Evolutionary conservation across 257 asterid species (phyloP), one percentile per base, ranked within the genome.

Genomic region (Fraxinus americana): DNA sequence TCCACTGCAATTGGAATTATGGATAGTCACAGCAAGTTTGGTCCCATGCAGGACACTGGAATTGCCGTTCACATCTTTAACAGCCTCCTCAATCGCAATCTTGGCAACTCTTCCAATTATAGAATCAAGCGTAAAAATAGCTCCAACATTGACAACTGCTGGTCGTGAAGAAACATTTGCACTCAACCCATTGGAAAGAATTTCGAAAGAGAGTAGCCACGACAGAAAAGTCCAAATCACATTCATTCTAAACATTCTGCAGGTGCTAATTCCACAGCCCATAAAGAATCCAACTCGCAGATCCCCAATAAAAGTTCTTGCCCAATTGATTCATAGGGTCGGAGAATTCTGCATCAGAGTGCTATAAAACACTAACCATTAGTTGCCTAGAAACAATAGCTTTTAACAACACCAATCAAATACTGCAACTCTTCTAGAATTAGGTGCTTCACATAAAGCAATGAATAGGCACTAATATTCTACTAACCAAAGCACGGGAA

Each of bases 61-160:
- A 79, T 95, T 71, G 61, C 91, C 79, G 82, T 95, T 95, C 71
- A 95, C 92, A 78, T 93, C 98, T 87, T 90, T 95, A 45, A 93
- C 92, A 36, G 97, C 99, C 88, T 93, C 98, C 82, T 91, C 90
- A 39, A 95, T 89, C 1, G 99, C 98, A 79, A 95, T 82, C 92
- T 89, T 88, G 66, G 98, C 97, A 75, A 90, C 97, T 83, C 88
- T 88, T 45, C 99, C 97, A 34, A 93, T 93, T 1, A 94, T 91
- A 1, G 99, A 93, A 70, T 95, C 87, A 4, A 88, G 85, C 25
- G 96, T 67, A 70, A 93, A 86, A 76, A 95, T 82, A 70, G 97
- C 97, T 72, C 99, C 99, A 67, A 93, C 82, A 45, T 83, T 90
- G 61, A 95, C 98, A 70, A 79, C 73, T 1, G 85, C 79, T 2